Evolutionary conservation across 805 yeast genomes (phyloP).

Genomic region (Starmera quercuum): DNA sequence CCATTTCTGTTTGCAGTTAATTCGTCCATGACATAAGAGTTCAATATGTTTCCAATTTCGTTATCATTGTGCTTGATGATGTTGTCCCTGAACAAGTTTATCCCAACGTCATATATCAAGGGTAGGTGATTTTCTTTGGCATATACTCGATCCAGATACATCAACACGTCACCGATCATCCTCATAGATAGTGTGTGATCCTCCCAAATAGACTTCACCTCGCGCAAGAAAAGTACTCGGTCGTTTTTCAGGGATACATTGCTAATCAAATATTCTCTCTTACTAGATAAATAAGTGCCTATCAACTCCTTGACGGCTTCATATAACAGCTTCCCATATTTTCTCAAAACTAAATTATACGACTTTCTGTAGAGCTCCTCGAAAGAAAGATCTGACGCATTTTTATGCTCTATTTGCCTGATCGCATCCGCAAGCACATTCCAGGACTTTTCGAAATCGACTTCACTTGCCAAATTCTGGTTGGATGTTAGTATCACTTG

Average conservation of each 20-base stretch:
- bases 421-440: slow-evolving; percentile 56
- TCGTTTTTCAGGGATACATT: slow-evolving; percentile 5
- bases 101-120: slow-evolving; percentile 65
- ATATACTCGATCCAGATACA: slow-evolving; percentile 83
- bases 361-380: slow-evolving; percentile 78
- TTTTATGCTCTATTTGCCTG: slow-evolving; percentile 58
- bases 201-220: slow-evolving; percentile 44
- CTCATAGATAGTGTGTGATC: slow-evolving; percentile 68
- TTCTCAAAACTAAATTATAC: slow-evolving; percentile 65
- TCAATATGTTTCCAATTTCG: slow-evolving; percentile 43
- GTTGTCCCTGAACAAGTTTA: slow-evolving; percentile 54
- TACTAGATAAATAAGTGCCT: slow-evolving; percentile 34
- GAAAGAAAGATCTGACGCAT: slow-evolving; percentile 69
- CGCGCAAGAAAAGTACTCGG: slow-evolving; percentile 28
- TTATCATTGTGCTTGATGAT: slow-evolving; percentile 44
- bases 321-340: slow-evolving; percentile 58
- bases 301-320: slow-evolving; percentile 48
- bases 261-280: slow-evolving; percentile 9
- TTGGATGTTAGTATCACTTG: slow-evolving; percentile 1
- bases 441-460: slow-evolving; percentile 68
- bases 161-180: slow-evolving; percentile 73
- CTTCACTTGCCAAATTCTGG: slow-evolving; percentile 25
- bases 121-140: slow-evolving; percentile 62
- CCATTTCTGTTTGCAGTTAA: slow-evolving; percentile 51
- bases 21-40: slow-evolving; percentile 43